phyloP scores from a whole-genome alignment of 768 basidiomycete species.

The Termitomyces sp. region DNA sequence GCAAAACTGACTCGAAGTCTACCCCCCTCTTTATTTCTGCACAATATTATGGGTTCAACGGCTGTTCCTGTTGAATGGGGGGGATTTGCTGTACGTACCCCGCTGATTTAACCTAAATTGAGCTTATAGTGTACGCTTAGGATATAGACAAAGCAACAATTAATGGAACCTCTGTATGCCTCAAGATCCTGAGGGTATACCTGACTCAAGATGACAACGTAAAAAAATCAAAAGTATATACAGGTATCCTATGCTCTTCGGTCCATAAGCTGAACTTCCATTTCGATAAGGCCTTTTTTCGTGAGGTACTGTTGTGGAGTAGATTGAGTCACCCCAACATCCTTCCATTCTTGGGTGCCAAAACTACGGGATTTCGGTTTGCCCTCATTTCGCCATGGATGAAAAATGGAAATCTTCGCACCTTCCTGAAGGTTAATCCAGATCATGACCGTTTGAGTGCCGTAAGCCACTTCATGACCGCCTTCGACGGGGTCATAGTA shows the following conservation, averaged over 20 bases:
- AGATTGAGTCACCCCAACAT: constrained; percentile 24
- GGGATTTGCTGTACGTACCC: constrained; percentile 24
- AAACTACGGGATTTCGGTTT: neutral
- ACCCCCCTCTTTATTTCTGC: constrained; percentile 20
- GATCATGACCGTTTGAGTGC: constrained; percentile 21
- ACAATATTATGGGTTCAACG: constrained; percentile 6
- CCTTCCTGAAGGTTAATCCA: constrained; percentile 20
- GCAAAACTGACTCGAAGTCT: constrained; percentile 12
- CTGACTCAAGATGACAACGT: constrained; percentile 1
- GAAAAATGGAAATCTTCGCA: constrained; percentile 17
- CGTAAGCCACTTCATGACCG: constrained; percentile 10
- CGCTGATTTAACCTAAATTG: neutral
- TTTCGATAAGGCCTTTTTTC: constrained; percentile 15
- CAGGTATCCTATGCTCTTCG: neutral
- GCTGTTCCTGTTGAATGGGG: constrained; percentile 18
- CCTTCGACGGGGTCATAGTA: neutral
- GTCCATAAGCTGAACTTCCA: neutral
- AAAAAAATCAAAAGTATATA: constrained; percentile 13
- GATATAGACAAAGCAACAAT: constrained; percentile 18
- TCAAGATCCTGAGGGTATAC: constrained; percentile 20
- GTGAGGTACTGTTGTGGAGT: constrained; percentile 21
- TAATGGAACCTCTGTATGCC: constrained; percentile 11
- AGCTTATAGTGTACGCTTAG: neutral
- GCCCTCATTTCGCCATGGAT: constrained; percentile 23
- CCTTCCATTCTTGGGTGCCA: constrained; percentile 22